A percentile compares a stretch with the other conserved stretches of the same genome.
These are phyloP conservation scores for Tephrocybe sp. DNA, from an alignment of 768 basidiomycete genomes.

Conservation along the genomic window DNA sequence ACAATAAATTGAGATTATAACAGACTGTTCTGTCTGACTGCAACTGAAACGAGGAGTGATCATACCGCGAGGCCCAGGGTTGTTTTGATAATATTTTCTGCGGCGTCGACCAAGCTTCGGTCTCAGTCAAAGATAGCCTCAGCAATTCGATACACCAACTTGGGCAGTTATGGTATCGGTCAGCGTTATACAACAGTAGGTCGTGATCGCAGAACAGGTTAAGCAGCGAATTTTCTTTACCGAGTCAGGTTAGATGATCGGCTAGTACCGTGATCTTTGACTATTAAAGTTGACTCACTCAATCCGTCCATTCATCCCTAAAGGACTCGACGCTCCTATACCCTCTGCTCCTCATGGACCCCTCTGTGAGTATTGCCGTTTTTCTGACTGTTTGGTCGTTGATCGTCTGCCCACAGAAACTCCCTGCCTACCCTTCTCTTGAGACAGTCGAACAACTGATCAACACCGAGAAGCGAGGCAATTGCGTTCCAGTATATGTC, in stretches of 20 bases:
- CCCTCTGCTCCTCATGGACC: slow-evolving; percentile 34
- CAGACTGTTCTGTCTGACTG: slow-evolving; percentile 52
- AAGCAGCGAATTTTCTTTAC: too few relatives aligned
- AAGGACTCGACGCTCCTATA: not conserved
- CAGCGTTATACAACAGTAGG: too few relatives aligned
- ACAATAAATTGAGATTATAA: slow-evolving; percentile 63
- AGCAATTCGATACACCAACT: too few relatives aligned
- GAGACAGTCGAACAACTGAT: slow-evolving; percentile 76
- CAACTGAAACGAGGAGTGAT: slow-evolving; percentile 78
- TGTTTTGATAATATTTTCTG: too few relatives aligned
- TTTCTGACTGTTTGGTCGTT: not conserved
- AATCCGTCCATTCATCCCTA: not conserved
- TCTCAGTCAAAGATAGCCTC: too few relatives aligned
- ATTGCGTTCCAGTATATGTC: slow-evolving; percentile 90
- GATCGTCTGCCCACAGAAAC: slow-evolving; percentile 39
- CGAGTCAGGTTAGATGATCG: not conserved
- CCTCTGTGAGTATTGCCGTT: slow-evolving; percentile 35
- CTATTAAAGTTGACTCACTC: not conserved
- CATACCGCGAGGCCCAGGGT: slow-evolving; percentile 36
- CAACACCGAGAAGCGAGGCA: slow-evolving; percentile 78
- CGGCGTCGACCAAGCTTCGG: too few relatives aligned
- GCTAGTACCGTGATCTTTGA: not conserved
- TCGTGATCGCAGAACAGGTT: too few relatives aligned
- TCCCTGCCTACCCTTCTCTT: slow-evolving; percentile 69
- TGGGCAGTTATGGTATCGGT: too few relatives aligned